Evolutionary conservation across 768 basidiomycete genomes (phyloP).

Genomic region (Boletus reticuloceps): DNA sequence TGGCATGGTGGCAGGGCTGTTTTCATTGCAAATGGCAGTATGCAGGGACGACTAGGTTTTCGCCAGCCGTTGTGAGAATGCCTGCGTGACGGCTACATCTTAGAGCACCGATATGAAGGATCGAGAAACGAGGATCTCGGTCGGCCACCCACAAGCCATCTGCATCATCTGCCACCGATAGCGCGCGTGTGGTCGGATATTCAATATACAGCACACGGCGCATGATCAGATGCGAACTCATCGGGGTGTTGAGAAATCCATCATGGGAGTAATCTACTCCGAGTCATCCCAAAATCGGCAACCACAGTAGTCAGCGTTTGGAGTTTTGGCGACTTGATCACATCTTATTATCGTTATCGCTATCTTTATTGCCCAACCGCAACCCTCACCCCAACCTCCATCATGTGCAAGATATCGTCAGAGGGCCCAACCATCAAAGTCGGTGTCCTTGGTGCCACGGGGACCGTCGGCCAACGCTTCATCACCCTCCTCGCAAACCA

Average conservation of each 20-base stretch:
- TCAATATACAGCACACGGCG: too few relatives aligned
- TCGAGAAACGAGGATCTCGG: background rate
- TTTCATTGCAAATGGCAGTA: background rate
- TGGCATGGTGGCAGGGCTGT: background rate
- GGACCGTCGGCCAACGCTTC: slow-evolving; percentile 96
- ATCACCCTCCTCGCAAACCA: slow-evolving; percentile 83
- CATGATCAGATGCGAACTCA: too few relatives aligned
- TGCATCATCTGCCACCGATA: too few relatives aligned
- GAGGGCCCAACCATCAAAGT: slow-evolving; percentile 43
- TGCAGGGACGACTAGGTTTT: too few relatives aligned
- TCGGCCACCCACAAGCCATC: background rate
- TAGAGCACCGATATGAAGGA: background rate
- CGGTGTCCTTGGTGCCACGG: slow-evolving; percentile 84
- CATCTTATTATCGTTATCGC: background rate
- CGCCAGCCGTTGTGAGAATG: slow-evolving; percentile 1
- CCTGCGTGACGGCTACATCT: background rate
- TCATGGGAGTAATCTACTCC: too few relatives aligned
- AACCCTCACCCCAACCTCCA: background rate
- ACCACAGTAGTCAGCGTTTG: too few relatives aligned
- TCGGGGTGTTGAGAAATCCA: too few relatives aligned
- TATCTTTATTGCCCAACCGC: background rate
- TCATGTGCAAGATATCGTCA: slow-evolving; percentile 18
- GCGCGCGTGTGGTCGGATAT: too few relatives aligned
- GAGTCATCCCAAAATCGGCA: too few relatives aligned
- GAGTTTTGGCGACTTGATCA: too few relatives aligned